Evolutionary conservation across 345 rosid species (phyloP).

Genomic region (Camelina hispida): DNA sequence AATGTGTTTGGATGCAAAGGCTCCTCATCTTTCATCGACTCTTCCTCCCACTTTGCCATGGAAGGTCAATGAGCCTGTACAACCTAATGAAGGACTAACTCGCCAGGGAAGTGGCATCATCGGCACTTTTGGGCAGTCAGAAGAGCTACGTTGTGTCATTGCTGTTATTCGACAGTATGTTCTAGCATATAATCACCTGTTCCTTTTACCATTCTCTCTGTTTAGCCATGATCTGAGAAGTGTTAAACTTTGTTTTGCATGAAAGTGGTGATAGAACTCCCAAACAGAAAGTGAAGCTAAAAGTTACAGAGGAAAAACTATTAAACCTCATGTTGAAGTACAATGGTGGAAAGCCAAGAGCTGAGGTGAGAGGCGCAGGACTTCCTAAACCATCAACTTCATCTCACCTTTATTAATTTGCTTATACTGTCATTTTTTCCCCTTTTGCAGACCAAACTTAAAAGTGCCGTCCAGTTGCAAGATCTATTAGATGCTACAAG

Average conservation of each 20-base stretch:
- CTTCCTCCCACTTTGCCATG: conserved; percentile 96
- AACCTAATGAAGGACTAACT: conserved; percentile 84
- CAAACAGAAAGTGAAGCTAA: conserved; percentile 98
- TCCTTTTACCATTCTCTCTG: not conserved
- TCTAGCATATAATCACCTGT: conserved; percentile 22
- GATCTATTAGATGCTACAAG: conserved; percentile 98
- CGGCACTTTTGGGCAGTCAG: conserved; percentile 92
- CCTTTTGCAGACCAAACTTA: conserved; percentile 86
- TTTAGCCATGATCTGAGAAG: conserved; percentile 26
- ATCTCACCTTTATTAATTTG: conserved; percentile 17
- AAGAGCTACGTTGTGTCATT: conserved; percentile 99
- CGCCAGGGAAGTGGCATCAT: conserved; percentile 98
- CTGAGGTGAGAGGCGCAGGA: conserved; percentile 64
- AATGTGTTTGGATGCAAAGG: conserved; percentile 98
- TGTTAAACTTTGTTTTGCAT: conserved; percentile 25
- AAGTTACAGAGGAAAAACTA: conserved; percentile 96
- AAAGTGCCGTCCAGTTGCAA: conserved; percentile 97
- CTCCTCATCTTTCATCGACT: conserved; percentile 94
- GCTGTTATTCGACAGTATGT: conserved; percentile 96
- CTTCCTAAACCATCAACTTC: conserved; percentile 13
- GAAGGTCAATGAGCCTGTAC: conserved; percentile 85
- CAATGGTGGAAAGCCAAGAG: conserved; percentile 95
- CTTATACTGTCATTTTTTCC: conserved; percentile 25
- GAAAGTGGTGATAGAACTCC: conserved; percentile 99
- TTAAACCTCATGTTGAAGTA: conserved; percentile 95